Evolutionary conservation across 139 green algal species (phyloP).

Genomic region (Coccomyxa sp.): DNA sequence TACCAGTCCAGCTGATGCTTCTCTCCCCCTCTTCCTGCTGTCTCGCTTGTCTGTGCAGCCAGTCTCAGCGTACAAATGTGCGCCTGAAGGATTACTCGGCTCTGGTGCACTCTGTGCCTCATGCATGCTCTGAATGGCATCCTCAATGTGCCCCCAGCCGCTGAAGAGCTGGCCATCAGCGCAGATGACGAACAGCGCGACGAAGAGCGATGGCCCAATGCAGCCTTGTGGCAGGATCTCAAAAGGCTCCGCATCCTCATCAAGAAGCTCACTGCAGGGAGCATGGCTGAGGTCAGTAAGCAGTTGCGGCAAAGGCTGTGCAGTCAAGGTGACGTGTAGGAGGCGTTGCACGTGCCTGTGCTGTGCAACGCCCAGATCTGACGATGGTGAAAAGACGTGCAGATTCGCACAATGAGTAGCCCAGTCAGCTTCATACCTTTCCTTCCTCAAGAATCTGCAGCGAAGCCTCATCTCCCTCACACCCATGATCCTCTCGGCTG

Average conservation of each 20-base stretch:
- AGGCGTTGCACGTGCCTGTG: background rate
- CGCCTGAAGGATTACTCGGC: no score
- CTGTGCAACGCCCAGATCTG: background rate
- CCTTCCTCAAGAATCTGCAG: background rate
- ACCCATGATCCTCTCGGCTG: constrained; percentile 6
- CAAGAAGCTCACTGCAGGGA: constrained; percentile 28
- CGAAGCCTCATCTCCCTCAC: background rate
- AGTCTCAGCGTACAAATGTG: no score
- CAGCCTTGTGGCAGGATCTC: constrained; percentile 37
- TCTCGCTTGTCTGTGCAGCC: no score
- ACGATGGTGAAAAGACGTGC: background rate
- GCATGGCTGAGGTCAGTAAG: background rate
- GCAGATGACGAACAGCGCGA: constrained; percentile 32
- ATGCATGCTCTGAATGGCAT: no score
- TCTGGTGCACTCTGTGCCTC: no score
- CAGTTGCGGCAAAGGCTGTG: background rate
- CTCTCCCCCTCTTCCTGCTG: no score
- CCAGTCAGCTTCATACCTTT: constrained; percentile 6
- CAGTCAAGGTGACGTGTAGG: background rate
- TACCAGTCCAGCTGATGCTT: no score
- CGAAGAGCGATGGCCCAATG: constrained; percentile 22
- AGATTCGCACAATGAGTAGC: background rate
- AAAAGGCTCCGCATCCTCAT: constrained; percentile 40
- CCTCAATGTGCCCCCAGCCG: no score
- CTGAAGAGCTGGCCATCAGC: no score